phyloP scores from a whole-genome alignment of 1,139 yeast species.

The Nakaseomyces delphensis region DNA sequence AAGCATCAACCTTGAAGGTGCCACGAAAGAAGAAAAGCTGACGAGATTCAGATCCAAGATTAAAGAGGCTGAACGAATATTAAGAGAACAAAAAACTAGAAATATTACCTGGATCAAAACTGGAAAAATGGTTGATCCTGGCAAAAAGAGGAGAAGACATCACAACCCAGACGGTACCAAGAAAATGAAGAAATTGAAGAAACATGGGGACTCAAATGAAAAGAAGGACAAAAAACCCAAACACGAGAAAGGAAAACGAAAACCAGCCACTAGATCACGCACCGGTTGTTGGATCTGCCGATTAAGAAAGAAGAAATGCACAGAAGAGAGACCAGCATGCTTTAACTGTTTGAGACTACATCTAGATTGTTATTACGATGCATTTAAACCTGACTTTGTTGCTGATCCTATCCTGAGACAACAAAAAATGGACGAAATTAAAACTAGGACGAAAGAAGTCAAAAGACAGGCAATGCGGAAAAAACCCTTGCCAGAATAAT shows the following conservation, averaged over 20 bases:
- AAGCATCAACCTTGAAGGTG: neutral
- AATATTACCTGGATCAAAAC: constrained; percentile 30
- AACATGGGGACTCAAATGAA: constrained; percentile 4
- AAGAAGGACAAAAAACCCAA: constrained; percentile 6
- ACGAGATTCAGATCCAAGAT: constrained; percentile 5
- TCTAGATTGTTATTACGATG: constrained; percentile 42
- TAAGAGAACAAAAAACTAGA: constrained; percentile 12
- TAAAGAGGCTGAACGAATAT: constrained; percentile 7
- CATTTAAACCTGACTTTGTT: constrained; percentile 49
- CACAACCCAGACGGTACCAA: constrained; percentile 4
- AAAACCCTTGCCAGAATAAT: constrained; percentile 8
- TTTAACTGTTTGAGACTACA: constrained; percentile 45
- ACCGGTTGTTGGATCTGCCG: constrained; percentile 67
- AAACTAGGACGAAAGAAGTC: constrained; percentile 32
- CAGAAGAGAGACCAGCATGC: constrained; percentile 53
- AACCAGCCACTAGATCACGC: constrained; percentile 38
- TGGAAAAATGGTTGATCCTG: constrained; percentile 24
- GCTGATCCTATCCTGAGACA: constrained; percentile 34
- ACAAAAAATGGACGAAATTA: constrained; percentile 43
- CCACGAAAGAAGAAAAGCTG: constrained; percentile 4
- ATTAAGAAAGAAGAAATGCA: constrained; percentile 54
- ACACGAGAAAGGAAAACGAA: constrained; percentile 7
- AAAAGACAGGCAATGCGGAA: constrained; percentile 30
- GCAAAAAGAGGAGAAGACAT: neutral
- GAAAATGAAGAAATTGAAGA: constrained; percentile 4